Percentiles rank a stretch among this genome's conserved stretches.
phyloP scores from a whole-genome alignment of 192 early-diverging fungal genomes.

The Pilaira anomala region DNA sequence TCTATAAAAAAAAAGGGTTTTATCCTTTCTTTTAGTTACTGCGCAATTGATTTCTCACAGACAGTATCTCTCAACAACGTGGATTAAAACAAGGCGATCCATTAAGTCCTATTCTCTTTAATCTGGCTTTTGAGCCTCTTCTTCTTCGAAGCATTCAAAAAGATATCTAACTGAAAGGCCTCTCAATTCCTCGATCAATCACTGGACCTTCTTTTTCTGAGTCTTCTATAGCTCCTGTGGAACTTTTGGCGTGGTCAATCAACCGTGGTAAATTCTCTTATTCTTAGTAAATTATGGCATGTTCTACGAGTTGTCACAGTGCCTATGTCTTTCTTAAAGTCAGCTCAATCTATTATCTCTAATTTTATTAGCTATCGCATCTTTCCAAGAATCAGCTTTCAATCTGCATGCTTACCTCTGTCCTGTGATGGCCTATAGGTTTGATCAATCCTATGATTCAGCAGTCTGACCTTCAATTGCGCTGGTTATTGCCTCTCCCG shows the following conservation, averaged over 20 bases:
- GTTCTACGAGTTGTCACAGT: neutral
- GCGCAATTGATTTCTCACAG: constrained; percentile 14
- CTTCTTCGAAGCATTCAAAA: constrained; percentile 1
- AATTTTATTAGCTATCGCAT: neutral
- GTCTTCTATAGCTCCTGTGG: neutral
- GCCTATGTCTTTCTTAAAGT: neutral
- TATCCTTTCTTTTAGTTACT: too few species aligned
- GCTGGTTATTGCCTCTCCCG: too few species aligned
- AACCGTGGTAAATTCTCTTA: neutral
- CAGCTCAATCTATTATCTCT: neutral
- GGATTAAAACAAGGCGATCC: constrained; percentile 35
- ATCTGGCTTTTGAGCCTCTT: constrained; percentile 28
- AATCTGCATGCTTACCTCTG: neutral
- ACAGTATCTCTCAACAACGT: constrained; percentile 10
- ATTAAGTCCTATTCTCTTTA: constrained; percentile 24
- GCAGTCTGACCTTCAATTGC: neutral
- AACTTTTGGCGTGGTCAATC: neutral
- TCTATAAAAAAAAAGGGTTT: too few species aligned
- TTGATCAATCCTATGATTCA: neutral
- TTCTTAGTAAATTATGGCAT: neutral
- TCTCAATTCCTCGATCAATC: too few species aligned
- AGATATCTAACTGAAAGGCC: too few species aligned
- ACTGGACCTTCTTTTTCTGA: neutral
- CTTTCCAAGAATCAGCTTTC: neutral
- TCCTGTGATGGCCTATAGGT: neutral